A percentile compares a stretch with the other conserved stretches of the same genome.
Evolutionary conservation across 371 early-diverging fungal genomes (phyloP).

Genomic region (Basidiobolus meristosporus): DNA sequence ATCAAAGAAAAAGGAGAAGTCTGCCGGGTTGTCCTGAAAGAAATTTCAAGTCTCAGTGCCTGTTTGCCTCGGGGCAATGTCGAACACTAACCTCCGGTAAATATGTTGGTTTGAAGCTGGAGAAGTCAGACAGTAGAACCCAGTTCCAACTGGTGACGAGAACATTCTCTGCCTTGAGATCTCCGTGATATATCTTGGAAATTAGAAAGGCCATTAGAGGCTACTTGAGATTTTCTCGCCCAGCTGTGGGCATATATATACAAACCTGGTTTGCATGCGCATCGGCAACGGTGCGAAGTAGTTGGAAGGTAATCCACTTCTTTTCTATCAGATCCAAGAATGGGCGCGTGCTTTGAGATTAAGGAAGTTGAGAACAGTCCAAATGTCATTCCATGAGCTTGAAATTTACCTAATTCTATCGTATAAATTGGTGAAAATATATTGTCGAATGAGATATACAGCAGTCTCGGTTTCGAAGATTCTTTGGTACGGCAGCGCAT

Average conservation of each 20-base stretch:
- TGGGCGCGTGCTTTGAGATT: conserved; percentile 89
- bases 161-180: conserved; percentile 83
- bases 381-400: no score
- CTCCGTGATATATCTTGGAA: conserved; percentile 66
- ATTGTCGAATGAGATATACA: conserved; percentile 74
- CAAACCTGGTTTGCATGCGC: conserved; percentile 44
- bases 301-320: conserved; percentile 83
- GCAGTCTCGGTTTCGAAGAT: conserved; percentile 77
- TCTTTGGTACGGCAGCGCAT: conserved; percentile 55
- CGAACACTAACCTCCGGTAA: conserved; percentile 50
- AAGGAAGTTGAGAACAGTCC: no score
- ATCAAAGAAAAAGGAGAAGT: conserved; percentile 89
- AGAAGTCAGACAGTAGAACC: conserved; percentile 77
- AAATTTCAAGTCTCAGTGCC: background rate
- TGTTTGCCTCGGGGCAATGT: no score
- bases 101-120: conserved; percentile 75
- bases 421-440: conserved; percentile 72
- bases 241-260: background rate
- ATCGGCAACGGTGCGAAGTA: conserved; percentile 57
- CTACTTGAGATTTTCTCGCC: background rate
- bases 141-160: conserved; percentile 90
- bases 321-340: conserved; percentile 72
- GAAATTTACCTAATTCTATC: conserved; percentile 78
- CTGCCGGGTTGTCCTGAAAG: conserved; percentile 73
- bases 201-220: no score